Evolutionary conservation across 2,329 filamentous ascomycete genomes (phyloP), one percentile per base, ranked within the genome.

Genomic region (Neofusicoccum laricinum): DNA sequence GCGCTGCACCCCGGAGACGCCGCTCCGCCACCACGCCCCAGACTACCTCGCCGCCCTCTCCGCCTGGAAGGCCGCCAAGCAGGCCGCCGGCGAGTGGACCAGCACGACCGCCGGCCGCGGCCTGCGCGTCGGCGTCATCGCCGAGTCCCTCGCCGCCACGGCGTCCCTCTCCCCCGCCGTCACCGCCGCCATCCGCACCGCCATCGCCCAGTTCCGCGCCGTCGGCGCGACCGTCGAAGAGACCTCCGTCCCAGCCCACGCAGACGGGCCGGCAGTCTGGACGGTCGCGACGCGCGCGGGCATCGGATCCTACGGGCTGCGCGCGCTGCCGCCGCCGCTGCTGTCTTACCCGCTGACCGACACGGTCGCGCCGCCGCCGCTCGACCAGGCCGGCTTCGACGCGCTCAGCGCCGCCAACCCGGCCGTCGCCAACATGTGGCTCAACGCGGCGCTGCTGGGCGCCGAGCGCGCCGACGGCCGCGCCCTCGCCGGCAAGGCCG

Each of bases 201-300:
- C 79, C 2, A 70, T 68, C 1, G 68, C 72, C 21, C 76, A 74
- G 25, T 77, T 83, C 67, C 66, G 68, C 14, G 67, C 72, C 11
- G 74, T 80, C 12, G 82, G 82, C 3, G 82, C 81, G 2, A 68
- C 72, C 2, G 80, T 84, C 8, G 68, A 73, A 15, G 78, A 82
- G 21, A 71, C 84, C 2, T 81, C 78, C 1, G 71, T 84, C 4
- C 82, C 82, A 1, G 74, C 83, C 68, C 83, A 86, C 69, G 67
- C 72, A 15, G 69, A 77, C 14, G 82, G 78, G 0, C 76, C 80
- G 0, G 71, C 78, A 0, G 80, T 85, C 66, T 85, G 82, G 81
- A 83, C 82, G 1, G 68, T 76, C 11, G 72, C 72, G 0, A 71
- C 73, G 5, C 69, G 75, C 11, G 69, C 73, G 7, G 68, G 65